These are phyloP conservation scores for Chlorella sp. DNA, from an alignment of 139 green algal genomes.

Conservation along the genomic window DNA sequence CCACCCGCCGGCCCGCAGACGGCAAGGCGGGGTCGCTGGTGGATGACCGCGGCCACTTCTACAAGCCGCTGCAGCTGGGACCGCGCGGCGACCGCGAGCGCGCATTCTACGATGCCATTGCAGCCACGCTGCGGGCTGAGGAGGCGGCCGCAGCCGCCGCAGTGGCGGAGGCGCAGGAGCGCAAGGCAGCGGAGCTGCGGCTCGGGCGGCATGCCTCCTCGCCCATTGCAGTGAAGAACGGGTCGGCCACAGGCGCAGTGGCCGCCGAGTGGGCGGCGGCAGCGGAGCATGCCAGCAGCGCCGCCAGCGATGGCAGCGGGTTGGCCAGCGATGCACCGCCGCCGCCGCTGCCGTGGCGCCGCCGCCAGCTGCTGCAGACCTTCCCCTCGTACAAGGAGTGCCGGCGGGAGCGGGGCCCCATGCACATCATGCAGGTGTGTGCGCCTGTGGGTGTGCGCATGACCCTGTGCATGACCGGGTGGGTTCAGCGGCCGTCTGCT, in stretches of 20 bases:
- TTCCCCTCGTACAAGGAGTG: conserved; percentile 16
- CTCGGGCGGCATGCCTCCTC: no score
- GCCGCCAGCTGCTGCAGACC: background rate
- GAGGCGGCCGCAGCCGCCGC: background rate
- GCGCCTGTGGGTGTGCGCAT: background rate
- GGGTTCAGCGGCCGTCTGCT: background rate
- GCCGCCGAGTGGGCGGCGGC: background rate
- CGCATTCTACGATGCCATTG: conserved; percentile 58
- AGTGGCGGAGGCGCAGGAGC: background rate
- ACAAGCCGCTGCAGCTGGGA: conserved; percentile 73
- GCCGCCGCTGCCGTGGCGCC: conserved; percentile 12
- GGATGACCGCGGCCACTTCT: conserved; percentile 70
- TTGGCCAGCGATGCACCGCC: background rate
- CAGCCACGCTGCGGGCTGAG: conserved; percentile 24
- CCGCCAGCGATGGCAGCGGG: no score
- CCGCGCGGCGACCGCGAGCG: conserved; percentile 60
- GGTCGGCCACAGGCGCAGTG: no score
- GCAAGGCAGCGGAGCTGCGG: background rate
- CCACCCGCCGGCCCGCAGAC: conserved; percentile 57
- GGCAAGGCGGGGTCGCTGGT: conserved; percentile 69
- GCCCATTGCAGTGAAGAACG: no score
- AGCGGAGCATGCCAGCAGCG: background rate
- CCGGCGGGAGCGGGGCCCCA: background rate
- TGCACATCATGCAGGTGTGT: conserved; percentile 7
- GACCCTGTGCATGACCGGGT: background rate